Conservation (phyloP, 1,284 basidiomycete species). For the Coniophora puteana region DNA sequence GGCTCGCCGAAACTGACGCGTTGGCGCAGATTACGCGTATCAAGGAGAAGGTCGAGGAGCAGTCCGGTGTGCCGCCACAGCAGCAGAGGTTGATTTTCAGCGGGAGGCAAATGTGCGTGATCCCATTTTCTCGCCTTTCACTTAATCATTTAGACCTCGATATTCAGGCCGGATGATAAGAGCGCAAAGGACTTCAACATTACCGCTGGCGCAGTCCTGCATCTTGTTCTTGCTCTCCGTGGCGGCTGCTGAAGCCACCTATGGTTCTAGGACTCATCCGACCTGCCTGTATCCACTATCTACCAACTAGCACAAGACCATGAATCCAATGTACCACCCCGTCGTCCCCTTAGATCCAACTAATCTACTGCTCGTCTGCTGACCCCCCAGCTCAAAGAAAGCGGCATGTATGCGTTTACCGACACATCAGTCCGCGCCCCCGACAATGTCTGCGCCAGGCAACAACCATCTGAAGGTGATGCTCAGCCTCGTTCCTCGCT, state of each 20-base stretch:
- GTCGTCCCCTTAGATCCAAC: slow-evolving; percentile 1
- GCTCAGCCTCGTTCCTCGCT: slow-evolving; percentile 60
- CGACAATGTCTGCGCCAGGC: slow-evolving; percentile 73
- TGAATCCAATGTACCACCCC: too few species aligned
- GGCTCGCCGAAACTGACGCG: not conserved
- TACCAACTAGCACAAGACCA: too few species aligned
- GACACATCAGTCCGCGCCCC: slow-evolving; percentile 28
- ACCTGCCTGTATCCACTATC: too few species aligned
- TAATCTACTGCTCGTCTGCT: too few species aligned
- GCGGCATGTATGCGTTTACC: too few species aligned
- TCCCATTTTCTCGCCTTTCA: slow-evolving; percentile 4
- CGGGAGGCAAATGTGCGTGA: slow-evolving; percentile 91
- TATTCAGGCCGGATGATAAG: slow-evolving; percentile 77
- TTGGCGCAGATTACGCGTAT: slow-evolving; percentile 79
- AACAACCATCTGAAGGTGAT: slow-evolving; percentile 79
- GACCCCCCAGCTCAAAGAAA: too few species aligned
- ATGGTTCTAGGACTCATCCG: too few species aligned
- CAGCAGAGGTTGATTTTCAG: slow-evolving; percentile 96
- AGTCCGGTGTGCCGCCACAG: slow-evolving; percentile 95
- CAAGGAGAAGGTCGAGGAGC: slow-evolving; percentile 99
- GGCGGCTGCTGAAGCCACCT: slow-evolving; percentile 59
- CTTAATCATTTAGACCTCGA: slow-evolving; percentile 4
- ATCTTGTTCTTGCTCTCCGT: slow-evolving; percentile 90
- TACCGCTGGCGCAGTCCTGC: slow-evolving; percentile 79
- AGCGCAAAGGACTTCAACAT: slow-evolving; percentile 82